Conservation (phyloP, 805 yeast genomes). For the Tetrapisispora fleetii region DNA sequence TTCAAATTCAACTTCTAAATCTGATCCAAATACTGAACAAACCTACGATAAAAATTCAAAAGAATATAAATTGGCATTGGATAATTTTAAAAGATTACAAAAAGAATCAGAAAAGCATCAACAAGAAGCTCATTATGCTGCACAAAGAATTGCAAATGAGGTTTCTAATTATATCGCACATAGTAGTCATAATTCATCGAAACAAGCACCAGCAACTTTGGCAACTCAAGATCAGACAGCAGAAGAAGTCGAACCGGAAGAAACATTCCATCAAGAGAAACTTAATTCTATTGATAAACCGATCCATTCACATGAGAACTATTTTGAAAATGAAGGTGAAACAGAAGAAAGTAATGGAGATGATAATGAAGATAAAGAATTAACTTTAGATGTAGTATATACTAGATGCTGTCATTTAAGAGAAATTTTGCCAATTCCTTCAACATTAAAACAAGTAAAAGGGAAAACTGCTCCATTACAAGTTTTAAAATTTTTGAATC, state of each 20-base stretch:
- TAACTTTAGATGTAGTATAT: conserved; percentile 55
- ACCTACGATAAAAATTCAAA: conserved; percentile 30
- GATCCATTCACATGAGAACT: conserved; percentile 49
- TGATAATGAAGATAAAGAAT: conserved; percentile 22
- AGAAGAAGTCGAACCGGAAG: neutral
- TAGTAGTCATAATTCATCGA: conserved; percentile 34
- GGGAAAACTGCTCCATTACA: conserved; percentile 71
- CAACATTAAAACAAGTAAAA: conserved; percentile 72
- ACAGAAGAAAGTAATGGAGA: conserved; percentile 7
- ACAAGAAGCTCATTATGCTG: conserved; percentile 64
- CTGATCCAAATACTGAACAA: conserved; percentile 14
- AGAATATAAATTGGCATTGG: conserved; percentile 48
- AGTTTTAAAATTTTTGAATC: conserved; percentile 63
- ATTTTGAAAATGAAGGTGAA: conserved; percentile 32
- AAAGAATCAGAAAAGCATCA: conserved; percentile 64
- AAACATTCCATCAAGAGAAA: conserved; percentile 2
- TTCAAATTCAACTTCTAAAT: conserved; percentile 35
- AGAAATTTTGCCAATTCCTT: conserved; percentile 87
- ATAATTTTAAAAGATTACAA: conserved; percentile 43
- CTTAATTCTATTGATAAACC: conserved; percentile 53
- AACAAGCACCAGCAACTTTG: conserved; percentile 10
- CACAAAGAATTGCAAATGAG: conserved; percentile 59
- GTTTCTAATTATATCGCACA: conserved; percentile 37
- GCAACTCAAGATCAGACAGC: neutral
- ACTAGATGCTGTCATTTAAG: conserved; percentile 89